phyloP scores from a whole-genome alignment of 2,329 filamentous ascomycete species.

The Colletotrichum lindemuthianum region DNA sequence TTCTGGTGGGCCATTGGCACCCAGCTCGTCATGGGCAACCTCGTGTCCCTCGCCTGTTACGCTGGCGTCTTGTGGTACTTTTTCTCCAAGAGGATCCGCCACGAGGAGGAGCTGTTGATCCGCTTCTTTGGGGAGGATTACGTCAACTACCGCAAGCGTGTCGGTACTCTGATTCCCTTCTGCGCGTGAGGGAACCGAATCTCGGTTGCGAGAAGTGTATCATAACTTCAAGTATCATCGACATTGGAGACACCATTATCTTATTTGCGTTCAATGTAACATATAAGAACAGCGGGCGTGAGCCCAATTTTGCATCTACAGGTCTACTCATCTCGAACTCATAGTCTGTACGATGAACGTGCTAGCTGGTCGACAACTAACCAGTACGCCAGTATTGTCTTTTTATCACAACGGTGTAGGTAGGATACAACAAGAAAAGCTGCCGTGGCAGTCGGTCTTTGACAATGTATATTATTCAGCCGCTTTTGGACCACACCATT shows the following conservation, averaged over 20 bases:
- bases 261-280: too few relatives aligned
- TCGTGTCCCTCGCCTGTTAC: conserved; percentile 80
- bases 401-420: not conserved
- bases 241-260: too few relatives aligned
- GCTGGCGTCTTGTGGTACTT: conserved; percentile 83
- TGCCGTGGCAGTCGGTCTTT: conserved; percentile 1
- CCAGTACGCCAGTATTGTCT: conserved; percentile 3
- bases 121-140: conserved; percentile 90
- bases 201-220: not conserved
- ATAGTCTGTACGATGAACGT: too few relatives aligned
- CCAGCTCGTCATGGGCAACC: conserved; percentile 88
- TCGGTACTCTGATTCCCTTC: conserved; percentile 84
- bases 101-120: conserved; percentile 82
- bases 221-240: not conserved
- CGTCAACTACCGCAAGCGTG: conserved; percentile 74
- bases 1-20: conserved; percentile 99
- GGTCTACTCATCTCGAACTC: too few relatives aligned
- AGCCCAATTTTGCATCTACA: too few relatives aligned
- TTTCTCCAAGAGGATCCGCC: conserved; percentile 77
- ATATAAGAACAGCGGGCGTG: too few relatives aligned
- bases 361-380: too few relatives aligned
- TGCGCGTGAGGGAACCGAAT: conserved; percentile 13
- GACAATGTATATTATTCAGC: not conserved
- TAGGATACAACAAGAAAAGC: conserved; percentile 4
- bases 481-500: conserved; percentile 28